Base-by-base conservation (phyloP, 164 flowering plant genomes). In the Berberis vulgaris region DNA sequence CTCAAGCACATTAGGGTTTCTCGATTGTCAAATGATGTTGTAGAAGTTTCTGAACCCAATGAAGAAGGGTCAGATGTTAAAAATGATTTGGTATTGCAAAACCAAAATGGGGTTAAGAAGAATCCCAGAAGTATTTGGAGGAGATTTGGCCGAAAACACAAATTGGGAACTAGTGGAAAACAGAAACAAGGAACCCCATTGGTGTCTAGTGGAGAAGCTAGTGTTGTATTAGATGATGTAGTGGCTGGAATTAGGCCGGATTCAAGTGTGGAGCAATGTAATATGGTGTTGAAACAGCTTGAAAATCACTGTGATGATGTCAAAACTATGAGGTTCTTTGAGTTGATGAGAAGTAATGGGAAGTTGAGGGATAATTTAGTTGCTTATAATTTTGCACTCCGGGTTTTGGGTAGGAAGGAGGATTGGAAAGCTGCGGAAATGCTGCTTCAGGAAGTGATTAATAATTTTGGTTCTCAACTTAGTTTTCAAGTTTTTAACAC, bases 261-360 rank as follows among this genome's bases (percentile, higher is more conserved):
- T 9, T 75, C 81, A 68, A 85, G 91, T 62, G 45, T 76, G 57
- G 83, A 74, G 61, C 70, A 64, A 3, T 89, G 95, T 52, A 86
- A 87, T 71, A 62, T 38, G 9, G 63, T 87, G 5, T 71, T 92
- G 71, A 81, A 78, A 64, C 71, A 69, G 63, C 82, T 89, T 5
- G 96, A 87, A 74, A 3, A 3, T 52, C 74, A 59, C 44, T 44
- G 63, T 72, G 74, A 69, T 65, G 86, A 81, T 49, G 66, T 44
- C 7, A 77, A 80, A 65, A 70, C 87, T 3, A 7, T 87, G 72
- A 67, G 26, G 2, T 86, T 91, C 63, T 91, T 87, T 61, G 80
- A 78, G 64, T 87, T 90, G 96, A 92, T 89, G 98, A 80, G 76
- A 61, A 73, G 58, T 7, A 83, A 82, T 67, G 91, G 88, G 60